Conservation (phyloP, 2,329 filamentous ascomycete genomes). For the Epichloe sibirici region DNA sequence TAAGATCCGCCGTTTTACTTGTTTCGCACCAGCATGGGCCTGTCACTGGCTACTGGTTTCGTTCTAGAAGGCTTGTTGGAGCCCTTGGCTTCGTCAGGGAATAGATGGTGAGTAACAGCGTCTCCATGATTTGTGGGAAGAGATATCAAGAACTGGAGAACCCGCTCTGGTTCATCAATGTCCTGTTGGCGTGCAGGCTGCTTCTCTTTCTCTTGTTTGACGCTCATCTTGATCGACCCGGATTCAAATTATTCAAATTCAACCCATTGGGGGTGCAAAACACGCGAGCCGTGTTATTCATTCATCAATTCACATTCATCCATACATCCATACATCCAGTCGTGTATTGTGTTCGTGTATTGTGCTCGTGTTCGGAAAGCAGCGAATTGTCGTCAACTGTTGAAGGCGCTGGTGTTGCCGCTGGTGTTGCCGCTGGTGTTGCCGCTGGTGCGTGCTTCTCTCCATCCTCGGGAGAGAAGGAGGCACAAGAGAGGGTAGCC, state of each 20-base stretch:
- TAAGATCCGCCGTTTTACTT: background rate
- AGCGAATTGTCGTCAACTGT: too few species aligned
- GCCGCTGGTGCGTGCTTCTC: background rate
- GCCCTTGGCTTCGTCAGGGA: constrained; percentile 4
- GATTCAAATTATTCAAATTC: background rate
- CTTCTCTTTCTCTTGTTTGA: background rate
- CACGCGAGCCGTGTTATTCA: too few species aligned
- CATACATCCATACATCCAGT: too few species aligned
- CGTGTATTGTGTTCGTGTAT: too few species aligned
- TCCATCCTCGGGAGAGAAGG: background rate
- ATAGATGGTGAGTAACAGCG: background rate
- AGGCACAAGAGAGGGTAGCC: background rate
- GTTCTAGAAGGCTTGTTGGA: constrained; percentile 5
- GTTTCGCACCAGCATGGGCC: constrained; percentile 4
- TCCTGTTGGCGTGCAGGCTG: background rate
- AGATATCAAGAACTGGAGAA: background rate
- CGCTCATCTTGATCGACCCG: background rate
- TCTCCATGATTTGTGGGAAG: constrained; percentile 6
- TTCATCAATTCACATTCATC: too few species aligned
- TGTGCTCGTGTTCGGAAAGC: too few species aligned
- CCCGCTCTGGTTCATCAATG: background rate
- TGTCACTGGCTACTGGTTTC: constrained; percentile 2
- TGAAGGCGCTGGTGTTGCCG: too few species aligned
- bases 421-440: too few species aligned
- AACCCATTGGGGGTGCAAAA: too few species aligned